Conservation (phyloP, 148 eudicot genomes). For the Cornus controversa region DNA sequence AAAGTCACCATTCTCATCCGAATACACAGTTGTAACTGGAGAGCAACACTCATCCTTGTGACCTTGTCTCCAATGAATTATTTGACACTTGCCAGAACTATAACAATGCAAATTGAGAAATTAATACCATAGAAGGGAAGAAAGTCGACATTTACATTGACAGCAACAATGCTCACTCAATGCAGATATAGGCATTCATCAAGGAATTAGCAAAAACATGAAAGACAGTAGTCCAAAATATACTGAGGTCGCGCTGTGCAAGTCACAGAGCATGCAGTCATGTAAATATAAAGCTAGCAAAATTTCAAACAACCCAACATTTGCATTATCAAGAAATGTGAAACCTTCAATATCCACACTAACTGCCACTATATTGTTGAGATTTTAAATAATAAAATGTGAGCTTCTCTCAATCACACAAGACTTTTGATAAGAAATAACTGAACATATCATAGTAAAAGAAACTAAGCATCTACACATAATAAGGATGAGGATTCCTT, state of each 20-base stretch:
- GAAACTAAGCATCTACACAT: no score
- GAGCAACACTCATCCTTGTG: conserved; percentile 48
- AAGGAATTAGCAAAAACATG: background rate
- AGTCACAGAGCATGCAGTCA: background rate
- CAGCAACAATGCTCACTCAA: background rate
- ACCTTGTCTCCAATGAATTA: conserved; percentile 57
- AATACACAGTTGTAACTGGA: conserved; percentile 13
- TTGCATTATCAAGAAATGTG: no score
- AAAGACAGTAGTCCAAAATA: background rate
- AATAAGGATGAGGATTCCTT: no score
- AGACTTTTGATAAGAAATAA: no score
- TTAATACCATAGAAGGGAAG: background rate
- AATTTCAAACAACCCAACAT: no score
- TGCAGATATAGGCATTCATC: background rate
- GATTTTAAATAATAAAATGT: no score
- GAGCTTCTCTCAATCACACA: no score
- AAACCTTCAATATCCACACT: no score
- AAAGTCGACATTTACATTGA: background rate
- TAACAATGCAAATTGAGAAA: conserved; percentile 1
- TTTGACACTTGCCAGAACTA: conserved; percentile 62
- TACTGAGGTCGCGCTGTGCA: background rate
- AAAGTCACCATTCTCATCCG: conserved; percentile 25
- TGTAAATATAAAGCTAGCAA: background rate
- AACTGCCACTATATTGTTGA: no score
- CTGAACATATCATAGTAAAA: no score